Evolutionary conservation across 2,329 filamentous ascomycete genomes (phyloP), one percentile per base, ranked within the genome.

Genomic region (Neurospora sp.): DNA sequence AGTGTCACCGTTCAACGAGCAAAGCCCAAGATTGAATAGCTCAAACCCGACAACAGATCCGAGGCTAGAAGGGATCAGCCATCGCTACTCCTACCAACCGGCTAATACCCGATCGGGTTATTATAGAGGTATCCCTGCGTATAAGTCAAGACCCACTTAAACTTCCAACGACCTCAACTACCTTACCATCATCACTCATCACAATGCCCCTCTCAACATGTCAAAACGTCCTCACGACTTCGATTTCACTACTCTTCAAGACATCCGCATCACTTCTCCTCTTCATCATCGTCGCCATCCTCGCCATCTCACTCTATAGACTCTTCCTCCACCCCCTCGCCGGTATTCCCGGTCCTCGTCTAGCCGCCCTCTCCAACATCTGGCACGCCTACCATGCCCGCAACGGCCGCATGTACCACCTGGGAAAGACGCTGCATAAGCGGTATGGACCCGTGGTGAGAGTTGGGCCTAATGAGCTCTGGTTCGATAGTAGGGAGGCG

Each of bases 391-490:
- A 79, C 11, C 80, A 85, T 3, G 81, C 81, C 2, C 79, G 82
- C 8, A 78, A 82, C 41, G 85, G 85, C 0, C 78, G 77, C 1
- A 79, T 83, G 74, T 77, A 79, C 4, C 73, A 76, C 8, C 68
- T 87, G 3, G 83, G 81, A 1, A 80, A 78, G 73, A 78, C 76
- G 0, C 72, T 87, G n/a, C 85, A 87, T 69, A 70, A 73, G 0
- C 75, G 70, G 11, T 86, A 87, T 70, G 86, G 86, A 0, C 80
- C 83, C 0, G 77, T 81, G 2, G 86, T 88, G n/a, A 80, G 86
- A 0, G 81, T 87, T 8, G 83, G 83, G 0, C 85, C 86, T 0
- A 81, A 85, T 40, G 85, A 87, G 73, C 79, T 87, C 6, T 87
- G 85, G 82, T 83, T 86, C 37, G 77, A 83, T 70, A 83, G 81